Conservation (phyloP, 306 rosid genomes). For the Pyrus betulifolia region DNA sequence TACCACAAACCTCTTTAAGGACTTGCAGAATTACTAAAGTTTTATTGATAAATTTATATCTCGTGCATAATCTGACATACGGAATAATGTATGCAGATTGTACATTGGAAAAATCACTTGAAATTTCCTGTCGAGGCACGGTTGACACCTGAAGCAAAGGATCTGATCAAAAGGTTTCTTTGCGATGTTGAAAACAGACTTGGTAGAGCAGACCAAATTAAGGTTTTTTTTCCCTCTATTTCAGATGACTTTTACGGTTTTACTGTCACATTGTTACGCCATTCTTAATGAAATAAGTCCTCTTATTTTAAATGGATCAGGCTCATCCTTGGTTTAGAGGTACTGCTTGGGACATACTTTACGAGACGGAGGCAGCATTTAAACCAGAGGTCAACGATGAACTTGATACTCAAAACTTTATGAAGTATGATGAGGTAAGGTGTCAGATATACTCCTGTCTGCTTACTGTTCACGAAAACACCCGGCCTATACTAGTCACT, state of each 20-base stretch:
- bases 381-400: conserved; percentile 82
- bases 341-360: conserved; percentile 64
- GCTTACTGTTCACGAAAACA: background rate
- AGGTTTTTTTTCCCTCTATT: conserved; percentile 33
- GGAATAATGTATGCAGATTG: conserved; percentile 45
- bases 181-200: conserved; percentile 73
- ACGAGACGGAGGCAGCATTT: conserved; percentile 83
- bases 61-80: background rate
- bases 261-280: background rate
- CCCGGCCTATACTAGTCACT: background rate
- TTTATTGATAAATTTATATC: background rate
- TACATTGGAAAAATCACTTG: conserved; percentile 84
- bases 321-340: conserved; percentile 92
- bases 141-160: conserved; percentile 75
- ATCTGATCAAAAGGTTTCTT: conserved; percentile 75
- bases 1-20: no score
- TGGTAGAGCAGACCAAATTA: conserved; percentile 67
- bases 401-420: conserved; percentile 94
- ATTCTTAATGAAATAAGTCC: background rate
- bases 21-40: background rate
- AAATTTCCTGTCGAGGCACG: conserved; percentile 83
- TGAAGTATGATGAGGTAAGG: conserved; percentile 84
- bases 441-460: background rate
- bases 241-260: background rate
- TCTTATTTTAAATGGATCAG: conserved; percentile 31